Conservation (phyloP, 306 rosid species). For the Inga oerstediana region DNA sequence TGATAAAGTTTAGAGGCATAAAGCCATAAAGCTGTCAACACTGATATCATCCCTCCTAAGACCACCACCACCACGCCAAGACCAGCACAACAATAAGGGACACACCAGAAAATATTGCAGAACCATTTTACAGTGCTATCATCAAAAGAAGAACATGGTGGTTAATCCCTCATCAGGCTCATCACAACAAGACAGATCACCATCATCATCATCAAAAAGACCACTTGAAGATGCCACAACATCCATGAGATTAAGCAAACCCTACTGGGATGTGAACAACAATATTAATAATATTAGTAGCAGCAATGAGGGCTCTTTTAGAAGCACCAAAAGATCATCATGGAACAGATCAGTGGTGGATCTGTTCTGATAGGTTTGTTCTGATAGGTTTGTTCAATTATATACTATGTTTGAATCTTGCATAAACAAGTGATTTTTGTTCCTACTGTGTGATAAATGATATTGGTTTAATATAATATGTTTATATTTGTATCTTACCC, state of each 20-base stretch:
- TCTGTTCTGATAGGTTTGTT: too few species aligned
- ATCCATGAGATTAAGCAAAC: neutral
- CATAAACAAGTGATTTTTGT: too few species aligned
- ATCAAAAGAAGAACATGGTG: slow-evolving; percentile 18
- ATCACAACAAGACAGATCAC: neutral
- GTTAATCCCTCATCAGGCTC: slow-evolving; percentile 29
- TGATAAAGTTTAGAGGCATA: slow-evolving; percentile 49
- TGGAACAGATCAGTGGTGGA: slow-evolving; percentile 30
- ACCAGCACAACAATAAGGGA: neutral
- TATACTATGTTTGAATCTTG: too few species aligned
- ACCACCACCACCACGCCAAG: slow-evolving; percentile 15
- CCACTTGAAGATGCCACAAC: neutral
- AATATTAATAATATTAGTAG: neutral
- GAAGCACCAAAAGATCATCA: slow-evolving; percentile 29
- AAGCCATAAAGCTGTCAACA: slow-evolving; percentile 44
- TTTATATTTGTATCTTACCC: too few species aligned
- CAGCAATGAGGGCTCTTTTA: neutral
- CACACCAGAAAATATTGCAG: slow-evolving; percentile 25
- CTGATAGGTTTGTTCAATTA: too few species aligned
- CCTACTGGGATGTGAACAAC: slow-evolving; percentile 23
- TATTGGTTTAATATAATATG: too few species aligned
- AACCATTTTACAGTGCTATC: slow-evolving; percentile 33
- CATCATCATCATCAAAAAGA: neutral
- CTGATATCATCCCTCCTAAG: slow-evolving; percentile 44
- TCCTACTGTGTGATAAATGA: too few species aligned